Conservation (phyloP, 805 yeast species). For the Saturnispora hagleri region DNA sequence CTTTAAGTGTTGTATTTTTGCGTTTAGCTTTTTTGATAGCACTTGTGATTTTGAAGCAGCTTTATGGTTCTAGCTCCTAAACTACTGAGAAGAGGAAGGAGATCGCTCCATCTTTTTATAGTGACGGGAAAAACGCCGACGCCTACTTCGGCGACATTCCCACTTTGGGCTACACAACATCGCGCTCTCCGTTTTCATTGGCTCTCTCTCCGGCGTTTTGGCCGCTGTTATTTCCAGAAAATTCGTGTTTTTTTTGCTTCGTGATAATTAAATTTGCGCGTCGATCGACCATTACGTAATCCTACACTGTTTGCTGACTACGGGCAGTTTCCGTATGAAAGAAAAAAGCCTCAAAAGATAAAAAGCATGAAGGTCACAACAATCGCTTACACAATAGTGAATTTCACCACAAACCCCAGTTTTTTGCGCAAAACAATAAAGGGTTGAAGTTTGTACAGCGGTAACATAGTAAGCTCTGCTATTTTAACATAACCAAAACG, state of each 20-base stretch:
- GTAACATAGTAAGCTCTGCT: neutral
- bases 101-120: neutral
- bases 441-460: too few species aligned
- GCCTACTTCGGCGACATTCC: neutral
- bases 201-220: neutral
- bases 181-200: constrained; percentile 2
- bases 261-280: neutral
- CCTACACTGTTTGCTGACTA: too few species aligned
- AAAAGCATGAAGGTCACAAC: too few species aligned
- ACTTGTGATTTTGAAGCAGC: neutral
- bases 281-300: neutral
- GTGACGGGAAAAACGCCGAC: neutral
- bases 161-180: neutral
- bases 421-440: too few species aligned
- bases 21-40: neutral
- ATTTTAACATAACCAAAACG: neutral
- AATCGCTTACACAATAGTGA: too few species aligned
- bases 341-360: too few species aligned
- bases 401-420: too few species aligned
- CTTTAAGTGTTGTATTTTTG: neutral
- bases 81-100: neutral
- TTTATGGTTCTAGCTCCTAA: neutral
- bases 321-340: too few species aligned
- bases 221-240: neutral
- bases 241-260: too few species aligned